Evolutionary conservation across 331 rosid genomes (phyloP), one percentile per base, ranked within the genome.

Genomic region (Malus hybrid): DNA sequence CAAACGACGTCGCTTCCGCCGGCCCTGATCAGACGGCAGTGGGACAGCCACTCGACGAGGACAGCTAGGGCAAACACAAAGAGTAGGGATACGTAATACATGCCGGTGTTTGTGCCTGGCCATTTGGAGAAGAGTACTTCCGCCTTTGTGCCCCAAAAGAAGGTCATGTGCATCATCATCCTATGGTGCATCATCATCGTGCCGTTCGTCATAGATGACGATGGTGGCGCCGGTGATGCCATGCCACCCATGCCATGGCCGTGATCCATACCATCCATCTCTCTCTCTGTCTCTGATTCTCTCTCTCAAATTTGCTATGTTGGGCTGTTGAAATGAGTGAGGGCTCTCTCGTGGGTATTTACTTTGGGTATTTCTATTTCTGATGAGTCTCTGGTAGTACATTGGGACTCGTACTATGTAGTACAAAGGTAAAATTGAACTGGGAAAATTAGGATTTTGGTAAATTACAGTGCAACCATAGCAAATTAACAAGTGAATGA

Each of bases 81-180:
- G 10, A 92, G 5, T 57, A 94, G 63, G 3, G 96, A 87, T 62
- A 90, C n/a, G 0, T 57, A 81, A 65, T 92, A 94, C 97, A 92
- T 92, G 36, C 81, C 83, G 0, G 89, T 3, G 57, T 79, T 72
- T 0, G 69, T 82, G 4, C 86, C 96, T 0, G 97, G 99, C 97
- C 97, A 94, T 3, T 24, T 14, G 19, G 66, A 0, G 88, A 92
- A 92, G 53, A 94, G 86, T 46, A 94, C 77, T 77, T 87, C 80
- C 0, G 90, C 72, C 5, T 84, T 72, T 4, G 78, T 78, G 8
- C 99, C 99, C 97, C 97, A 94, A 71, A 84, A 92, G 85, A 94
- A 89, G 71, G 90, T 84, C 99, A 94, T 92, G 88, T 94, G 99
- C 96, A 83, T 85, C 95, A 79, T 91, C 89, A 81, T 86, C 75